Percentiles rank a stretch among this genome's conserved stretches.
These are phyloP conservation scores for Erodium moschatum DNA, from an alignment of 441 rosid genomes.

Conservation along the genomic window DNA sequence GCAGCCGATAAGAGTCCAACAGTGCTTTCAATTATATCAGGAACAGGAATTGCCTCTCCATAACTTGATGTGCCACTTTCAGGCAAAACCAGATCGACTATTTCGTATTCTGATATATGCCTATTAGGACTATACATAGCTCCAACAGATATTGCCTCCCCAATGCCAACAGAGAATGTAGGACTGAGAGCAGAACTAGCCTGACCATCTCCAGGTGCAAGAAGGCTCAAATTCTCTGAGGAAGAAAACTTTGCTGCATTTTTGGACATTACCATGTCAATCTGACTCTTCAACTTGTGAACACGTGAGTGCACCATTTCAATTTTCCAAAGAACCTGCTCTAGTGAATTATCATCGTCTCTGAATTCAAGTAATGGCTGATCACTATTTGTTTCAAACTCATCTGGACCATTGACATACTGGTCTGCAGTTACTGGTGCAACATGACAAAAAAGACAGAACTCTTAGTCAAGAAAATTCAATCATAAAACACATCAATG, in stretches of 20 bases:
- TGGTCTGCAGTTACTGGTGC: constrained; percentile 36
- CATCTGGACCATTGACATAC: constrained; percentile 30
- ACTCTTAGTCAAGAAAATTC: neutral
- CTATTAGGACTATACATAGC: constrained; percentile 37
- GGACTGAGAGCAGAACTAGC: constrained; percentile 79
- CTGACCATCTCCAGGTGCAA: constrained; percentile 50
- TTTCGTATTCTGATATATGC: constrained; percentile 40
- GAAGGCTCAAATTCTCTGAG: constrained; percentile 76
- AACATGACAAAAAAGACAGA: constrained; percentile 15
- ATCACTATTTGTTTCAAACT: constrained; percentile 30
- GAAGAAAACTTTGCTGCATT: constrained; percentile 74
- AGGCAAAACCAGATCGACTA: constrained; percentile 51
- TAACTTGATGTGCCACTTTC: constrained; percentile 51
- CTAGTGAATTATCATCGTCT: constrained; percentile 45
- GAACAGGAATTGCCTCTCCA: constrained; percentile 57
- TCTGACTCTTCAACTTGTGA: constrained; percentile 52
- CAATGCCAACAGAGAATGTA: constrained; percentile 61
- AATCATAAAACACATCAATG: neutral
- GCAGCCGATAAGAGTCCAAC: constrained; percentile 73
- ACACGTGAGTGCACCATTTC: constrained; percentile 54
- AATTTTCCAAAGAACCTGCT: constrained; percentile 58
- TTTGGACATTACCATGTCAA: constrained; percentile 51
- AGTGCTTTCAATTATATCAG: constrained; percentile 90
- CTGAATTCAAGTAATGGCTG: constrained; percentile 35
- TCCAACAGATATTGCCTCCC: constrained; percentile 49